Conservation (phyloP, 345 rosid genomes). For the Turnera subulata region DNA sequence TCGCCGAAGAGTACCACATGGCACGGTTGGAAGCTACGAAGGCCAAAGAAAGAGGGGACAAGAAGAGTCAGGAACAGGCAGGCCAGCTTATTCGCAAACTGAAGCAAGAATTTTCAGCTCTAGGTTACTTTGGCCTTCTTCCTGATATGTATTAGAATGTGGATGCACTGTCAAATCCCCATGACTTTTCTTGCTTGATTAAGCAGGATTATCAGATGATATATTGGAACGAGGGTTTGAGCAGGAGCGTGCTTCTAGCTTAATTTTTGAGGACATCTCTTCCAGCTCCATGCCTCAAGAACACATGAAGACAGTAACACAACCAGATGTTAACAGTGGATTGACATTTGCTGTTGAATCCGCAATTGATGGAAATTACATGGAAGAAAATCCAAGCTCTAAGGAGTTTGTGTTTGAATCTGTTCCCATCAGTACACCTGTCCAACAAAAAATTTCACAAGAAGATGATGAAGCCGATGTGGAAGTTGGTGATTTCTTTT, state of each 20-base stretch:
- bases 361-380: conserved; percentile 21
- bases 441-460: conserved; percentile 23
- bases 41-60: conserved; percentile 74
- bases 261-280: conserved; percentile 24
- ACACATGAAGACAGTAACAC: conserved; percentile 20
- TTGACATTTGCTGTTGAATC: conserved; percentile 21
- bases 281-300: conserved; percentile 21
- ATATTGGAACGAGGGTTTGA: conserved; percentile 54
- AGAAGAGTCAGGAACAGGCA: conserved; percentile 62
- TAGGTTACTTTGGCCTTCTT: conserved; percentile 46
- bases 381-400: conserved; percentile 31
- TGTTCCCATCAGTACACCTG: conserved; percentile 22
- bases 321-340: conserved; percentile 20
- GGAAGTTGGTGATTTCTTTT: conserved; percentile 67
- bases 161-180: conserved; percentile 21
- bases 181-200: conserved; percentile 26
- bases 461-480: conserved; percentile 47
- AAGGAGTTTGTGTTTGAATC: conserved; percentile 30
- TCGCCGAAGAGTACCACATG: conserved; percentile 57
- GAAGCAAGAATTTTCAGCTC: conserved; percentile 83
- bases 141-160: conserved; percentile 14
- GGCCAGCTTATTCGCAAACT: conserved; percentile 65
- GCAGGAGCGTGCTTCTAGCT: conserved; percentile 26
- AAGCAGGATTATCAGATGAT: conserved; percentile 72
- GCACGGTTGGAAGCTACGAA: conserved; percentile 70